A percentile compares a stretch with the other conserved stretches of the same genome.
Evolutionary conservation across 23 red algal genomes (phyloP).

Genomic region (Gracilaria caudata): DNA sequence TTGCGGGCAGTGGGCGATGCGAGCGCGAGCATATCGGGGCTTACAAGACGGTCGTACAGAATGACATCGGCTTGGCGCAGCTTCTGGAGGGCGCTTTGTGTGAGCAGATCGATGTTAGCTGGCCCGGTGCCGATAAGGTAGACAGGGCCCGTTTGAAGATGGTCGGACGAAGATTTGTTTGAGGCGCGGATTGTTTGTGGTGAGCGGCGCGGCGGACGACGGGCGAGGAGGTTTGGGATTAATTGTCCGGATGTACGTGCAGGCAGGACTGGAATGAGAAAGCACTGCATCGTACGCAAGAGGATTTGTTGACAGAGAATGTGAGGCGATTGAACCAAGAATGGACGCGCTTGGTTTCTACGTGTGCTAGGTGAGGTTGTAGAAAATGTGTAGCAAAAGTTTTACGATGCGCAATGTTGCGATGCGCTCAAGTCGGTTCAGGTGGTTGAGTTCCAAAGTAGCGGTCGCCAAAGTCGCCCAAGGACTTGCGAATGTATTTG

Average conservation of each 20-base stretch:
- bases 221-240: background rate
- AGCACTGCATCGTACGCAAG: slow-evolving; percentile 5
- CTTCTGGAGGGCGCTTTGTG: background rate
- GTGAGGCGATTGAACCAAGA: background rate
- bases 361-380: background rate
- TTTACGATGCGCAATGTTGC: background rate
- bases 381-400: background rate
- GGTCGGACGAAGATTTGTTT: background rate
- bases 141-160: background rate
- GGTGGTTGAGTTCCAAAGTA: slow-evolving; percentile 72
- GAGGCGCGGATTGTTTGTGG: background rate
- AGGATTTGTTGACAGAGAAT: background rate
- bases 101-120: background rate
- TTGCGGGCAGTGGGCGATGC: background rate
- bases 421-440: background rate
- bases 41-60: slow-evolving; percentile 19
- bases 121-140: slow-evolving; percentile 25
- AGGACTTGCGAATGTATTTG: slow-evolving; percentile 79
- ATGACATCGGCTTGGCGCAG: slow-evolving; percentile 1
- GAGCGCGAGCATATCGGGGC: background rate
- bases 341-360: background rate
- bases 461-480: slow-evolving; percentile 95
- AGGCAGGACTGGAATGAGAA: background rate
- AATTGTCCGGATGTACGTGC: background rate
- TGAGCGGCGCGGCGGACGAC: background rate